These are phyloP conservation scores for Malassezia yamatoensis DNA, from an alignment of 1,284 basidiomycete genomes.

Conservation along the genomic window DNA sequence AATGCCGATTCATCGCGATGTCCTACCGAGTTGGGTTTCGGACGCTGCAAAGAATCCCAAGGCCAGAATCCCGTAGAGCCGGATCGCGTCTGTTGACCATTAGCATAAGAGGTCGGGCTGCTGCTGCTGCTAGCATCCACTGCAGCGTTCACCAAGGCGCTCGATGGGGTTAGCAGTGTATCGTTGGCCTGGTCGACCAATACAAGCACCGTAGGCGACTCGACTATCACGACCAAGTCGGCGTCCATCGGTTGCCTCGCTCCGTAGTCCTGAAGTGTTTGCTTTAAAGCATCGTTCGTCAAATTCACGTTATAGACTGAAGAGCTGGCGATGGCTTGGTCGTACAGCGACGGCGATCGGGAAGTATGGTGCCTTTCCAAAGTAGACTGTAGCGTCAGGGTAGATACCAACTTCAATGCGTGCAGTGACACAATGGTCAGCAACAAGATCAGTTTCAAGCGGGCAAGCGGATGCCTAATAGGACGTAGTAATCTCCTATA, in stretches of 20 bases:
- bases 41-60: too few relatives aligned
- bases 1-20: slow-evolving; percentile 50
- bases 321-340: slow-evolving; percentile 24
- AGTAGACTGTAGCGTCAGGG: slow-evolving; percentile 66
- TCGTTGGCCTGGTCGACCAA: slow-evolving; percentile 54
- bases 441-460: slow-evolving; percentile 79
- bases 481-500: slow-evolving; percentile 47
- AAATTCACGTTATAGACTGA: slow-evolving; percentile 22
- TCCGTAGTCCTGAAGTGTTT: slow-evolving; percentile 34
- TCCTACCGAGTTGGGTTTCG: too few relatives aligned
- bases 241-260: slow-evolving; percentile 20
- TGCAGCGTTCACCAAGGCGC: background rate
- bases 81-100: background rate
- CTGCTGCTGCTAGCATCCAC: background rate
- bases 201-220: slow-evolving; percentile 57
- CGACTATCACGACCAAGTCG: slow-evolving; percentile 34
- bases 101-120: background rate
- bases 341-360: slow-evolving; percentile 41
- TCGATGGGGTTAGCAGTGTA: slow-evolving; percentile 2
- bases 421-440: slow-evolving; percentile 47
- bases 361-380: slow-evolving; percentile 54
- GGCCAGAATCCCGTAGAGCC: too few relatives aligned
- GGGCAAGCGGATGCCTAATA: slow-evolving; percentile 67
- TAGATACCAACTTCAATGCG: slow-evolving; percentile 76
- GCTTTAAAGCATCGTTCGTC: slow-evolving; percentile 22